A percentile compares a stretch with the other conserved stretches of the same genome.
phyloP scores from a whole-genome alignment of 2,329 filamentous ascomycete genomes.

The Colletotrichum orbiculare region DNA sequence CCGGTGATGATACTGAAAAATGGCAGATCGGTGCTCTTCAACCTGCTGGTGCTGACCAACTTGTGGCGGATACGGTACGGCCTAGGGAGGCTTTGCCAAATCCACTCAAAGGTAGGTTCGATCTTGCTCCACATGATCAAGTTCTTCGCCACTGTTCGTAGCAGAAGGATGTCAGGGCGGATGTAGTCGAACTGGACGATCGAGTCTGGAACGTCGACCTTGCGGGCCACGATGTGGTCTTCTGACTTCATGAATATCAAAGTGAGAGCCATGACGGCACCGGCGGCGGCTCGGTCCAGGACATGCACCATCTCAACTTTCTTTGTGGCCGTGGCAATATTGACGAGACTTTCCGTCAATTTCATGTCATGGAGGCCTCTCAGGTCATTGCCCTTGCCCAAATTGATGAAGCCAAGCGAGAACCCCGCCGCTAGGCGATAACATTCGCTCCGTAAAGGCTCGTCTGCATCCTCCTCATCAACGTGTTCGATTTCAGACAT shows the following conservation, averaged over 20 bases:
- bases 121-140: conserved; percentile 94
- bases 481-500: conserved; percentile 94
- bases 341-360: conserved; percentile 86
- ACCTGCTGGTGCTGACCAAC: conserved; percentile 67
- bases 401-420: conserved; percentile 91
- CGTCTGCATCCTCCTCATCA: conserved; percentile 83
- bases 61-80: conserved; percentile 73
- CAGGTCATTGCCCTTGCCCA: conserved; percentile 89
- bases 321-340: conserved; percentile 87
- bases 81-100: conserved; percentile 76
- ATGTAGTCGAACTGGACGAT: conserved; percentile 94
- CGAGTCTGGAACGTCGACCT: conserved; percentile 93
- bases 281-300: conserved; percentile 90
- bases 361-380: conserved; percentile 94
- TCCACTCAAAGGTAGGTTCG: conserved; percentile 78
- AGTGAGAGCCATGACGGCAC: conserved; percentile 89
- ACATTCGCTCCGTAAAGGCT: conserved; percentile 90
- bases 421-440: conserved; percentile 96
- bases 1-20: conserved; percentile 94
- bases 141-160: conserved; percentile 89
- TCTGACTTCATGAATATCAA: conserved; percentile 98
- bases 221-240: conserved; percentile 85
- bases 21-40: conserved; percentile 86
- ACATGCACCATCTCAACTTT: conserved; percentile 93
- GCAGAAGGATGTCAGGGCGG: conserved; percentile 88